Base-by-base conservation (phyloP, 345 rosid species). In the Fremontodendron californicum region DNA sequence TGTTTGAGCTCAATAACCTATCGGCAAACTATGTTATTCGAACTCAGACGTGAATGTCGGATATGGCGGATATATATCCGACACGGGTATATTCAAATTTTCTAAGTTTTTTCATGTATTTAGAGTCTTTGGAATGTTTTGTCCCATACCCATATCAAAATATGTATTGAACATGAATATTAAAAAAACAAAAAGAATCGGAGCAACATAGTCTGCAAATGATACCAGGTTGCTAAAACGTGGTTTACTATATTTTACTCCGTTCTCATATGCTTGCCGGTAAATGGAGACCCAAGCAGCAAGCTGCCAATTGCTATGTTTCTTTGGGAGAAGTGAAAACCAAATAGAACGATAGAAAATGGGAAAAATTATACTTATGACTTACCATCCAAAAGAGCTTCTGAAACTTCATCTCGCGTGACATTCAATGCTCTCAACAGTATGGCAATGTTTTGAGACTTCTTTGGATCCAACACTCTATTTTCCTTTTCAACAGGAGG, bases 391-490 rank as follows among this genome's bases (percentile, higher is more conserved):
- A 88, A 79, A 77, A 95, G 97, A 86, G 99, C 99, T 87, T 92
- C 98, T 37, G 94, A 90, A n/a, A 95, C 98, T 67, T 92, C 98
- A 77, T 95, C 99, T 82, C 91, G 80, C 0, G 99, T 95, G 51
- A 95, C 99, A 84, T 93, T 95, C 75, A 95, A 66, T 46, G 99
- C 99, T 81, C 98, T 89, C 73, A 95, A 84, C 76, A 93, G 88
- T 77, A 95, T 95, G 11, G 98, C 99, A 74, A 95, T 95, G 85
- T 95, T 95, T 89, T 95, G 98, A 0, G 99, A 93, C 80, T 95
- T 95, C 89, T 95, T 95, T 18, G 98, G 97, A 78, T 95, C 98
- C 82, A 95, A 87, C 0, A 93, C 99, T 85, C 97, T 90, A 90
- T 92, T 92, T 74, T 93, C 96, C 39, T 40, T 82, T 76, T 93